These are phyloP conservation scores for Ramaria rubella DNA, from an alignment of 768 basidiomycete genomes.

Conservation along the genomic window DNA sequence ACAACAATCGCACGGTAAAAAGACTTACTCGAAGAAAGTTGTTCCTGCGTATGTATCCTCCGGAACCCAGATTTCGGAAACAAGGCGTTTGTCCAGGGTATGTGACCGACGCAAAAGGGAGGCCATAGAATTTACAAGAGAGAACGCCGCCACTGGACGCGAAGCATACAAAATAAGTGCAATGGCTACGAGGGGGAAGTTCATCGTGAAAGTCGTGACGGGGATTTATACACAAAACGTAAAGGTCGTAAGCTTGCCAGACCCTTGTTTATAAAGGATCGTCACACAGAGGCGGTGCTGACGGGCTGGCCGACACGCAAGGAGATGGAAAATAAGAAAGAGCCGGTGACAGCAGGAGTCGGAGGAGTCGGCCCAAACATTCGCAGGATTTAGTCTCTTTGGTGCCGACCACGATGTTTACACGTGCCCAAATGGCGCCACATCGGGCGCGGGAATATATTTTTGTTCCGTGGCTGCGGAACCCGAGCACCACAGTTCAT, in stretches of 20 bases:
- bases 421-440: no score
- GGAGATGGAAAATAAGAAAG: not conserved
- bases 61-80: slow-evolving; percentile 47
- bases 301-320: not conserved
- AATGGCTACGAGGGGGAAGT: not conserved
- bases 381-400: not conserved
- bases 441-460: not conserved
- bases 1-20: not conserved
- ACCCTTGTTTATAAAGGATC: not conserved
- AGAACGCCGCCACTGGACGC: not conserved
- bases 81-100: not conserved
- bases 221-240: not conserved
- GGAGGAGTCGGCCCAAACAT: not conserved
- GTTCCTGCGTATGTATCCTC: slow-evolving; percentile 60
- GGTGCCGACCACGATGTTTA: not conserved
- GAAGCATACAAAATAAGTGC: not conserved
- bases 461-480: no score
- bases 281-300: not conserved
- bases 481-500: no score
- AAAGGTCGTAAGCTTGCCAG: not conserved
- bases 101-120: no score
- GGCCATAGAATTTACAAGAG: no score
- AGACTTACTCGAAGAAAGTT: slow-evolving; percentile 62
- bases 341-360: not conserved
- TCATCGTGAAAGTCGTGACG: not conserved